phyloP scores from a whole-genome alignment of 1,284 basidiomycete species.

The Mixia osmundae region DNA sequence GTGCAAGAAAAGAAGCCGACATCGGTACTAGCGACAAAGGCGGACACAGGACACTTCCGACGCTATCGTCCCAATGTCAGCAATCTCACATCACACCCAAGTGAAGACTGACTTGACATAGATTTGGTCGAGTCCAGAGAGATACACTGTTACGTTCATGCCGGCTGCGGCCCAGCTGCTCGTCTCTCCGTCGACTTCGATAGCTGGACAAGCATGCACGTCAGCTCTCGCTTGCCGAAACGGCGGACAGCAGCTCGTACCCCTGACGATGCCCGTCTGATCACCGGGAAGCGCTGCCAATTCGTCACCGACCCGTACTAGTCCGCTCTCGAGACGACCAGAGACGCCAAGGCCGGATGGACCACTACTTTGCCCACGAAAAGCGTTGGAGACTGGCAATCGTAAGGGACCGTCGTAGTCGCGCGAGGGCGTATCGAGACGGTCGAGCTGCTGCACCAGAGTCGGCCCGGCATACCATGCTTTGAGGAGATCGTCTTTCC shows the following conservation, averaged over 20 bases:
- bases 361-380: constrained; percentile 51
- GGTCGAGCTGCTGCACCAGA: constrained; percentile 49
- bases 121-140: constrained; percentile 62
- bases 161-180: constrained; percentile 78
- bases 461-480: constrained; percentile 73
- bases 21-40: constrained; percentile 44
- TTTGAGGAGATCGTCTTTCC: constrained; percentile 31
- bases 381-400: constrained; percentile 83
- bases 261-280: constrained; percentile 57
- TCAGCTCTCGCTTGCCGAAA: neutral
- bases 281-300: constrained; percentile 75
- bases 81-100: neutral
- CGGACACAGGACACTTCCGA: constrained; percentile 75
- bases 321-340: constrained; percentile 65
- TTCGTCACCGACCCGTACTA: constrained; percentile 77
- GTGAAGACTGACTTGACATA: constrained; percentile 31
- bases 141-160: constrained; percentile 60
- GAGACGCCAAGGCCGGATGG: constrained; percentile 49
- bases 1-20: constrained; percentile 49
- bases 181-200: constrained; percentile 56
- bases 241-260: constrained; percentile 27
- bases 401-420: constrained; percentile 49
- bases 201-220: constrained; percentile 34
- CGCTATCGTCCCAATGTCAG: constrained; percentile 22
- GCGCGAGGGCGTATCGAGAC: constrained; percentile 2